Evolutionary conservation across 106 monocot species (phyloP).

Genomic region (Amphibolis antarctica): DNA sequence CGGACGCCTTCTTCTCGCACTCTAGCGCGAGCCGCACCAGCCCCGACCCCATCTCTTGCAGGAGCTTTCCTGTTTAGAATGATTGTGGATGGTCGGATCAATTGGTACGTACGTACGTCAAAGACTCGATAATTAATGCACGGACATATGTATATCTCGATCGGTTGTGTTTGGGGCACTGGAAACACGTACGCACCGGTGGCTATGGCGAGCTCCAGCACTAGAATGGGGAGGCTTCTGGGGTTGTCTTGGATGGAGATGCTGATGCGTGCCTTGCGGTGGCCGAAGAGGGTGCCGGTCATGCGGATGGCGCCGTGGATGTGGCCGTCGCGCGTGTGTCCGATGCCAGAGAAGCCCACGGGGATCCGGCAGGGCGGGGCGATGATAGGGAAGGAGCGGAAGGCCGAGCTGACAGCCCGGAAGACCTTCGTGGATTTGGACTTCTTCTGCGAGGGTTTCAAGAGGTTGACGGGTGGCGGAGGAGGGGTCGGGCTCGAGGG

Average conservation of each 20-base stretch:
- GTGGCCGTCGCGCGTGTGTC: conserved; percentile 35
- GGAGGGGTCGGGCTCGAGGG: background rate
- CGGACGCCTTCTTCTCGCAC: conserved; percentile 68
- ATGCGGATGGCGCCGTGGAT: conserved; percentile 59
- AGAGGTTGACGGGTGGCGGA: conserved; percentile 22
- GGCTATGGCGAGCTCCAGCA: conserved; percentile 57
- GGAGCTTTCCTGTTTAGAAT: conserved; percentile 39
- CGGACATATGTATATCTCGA: too few species aligned
- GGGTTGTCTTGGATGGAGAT: conserved; percentile 63
- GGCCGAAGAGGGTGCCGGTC: conserved; percentile 83
- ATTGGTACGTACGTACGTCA: too few species aligned
- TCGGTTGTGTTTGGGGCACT: too few species aligned
- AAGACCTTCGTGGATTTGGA: conserved; percentile 26
- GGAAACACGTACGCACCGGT: background rate
- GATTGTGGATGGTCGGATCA: background rate
- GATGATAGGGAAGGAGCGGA: conserved; percentile 89
- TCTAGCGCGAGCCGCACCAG: conserved; percentile 72
- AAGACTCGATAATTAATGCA: too few species aligned
- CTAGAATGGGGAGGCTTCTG: conserved; percentile 37
- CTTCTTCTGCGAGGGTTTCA: conserved; percentile 23
- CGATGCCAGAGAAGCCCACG: conserved; percentile 9
- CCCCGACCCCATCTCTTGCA: conserved; percentile 75
- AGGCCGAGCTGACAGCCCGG: conserved; percentile 60
- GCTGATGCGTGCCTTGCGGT: conserved; percentile 63
- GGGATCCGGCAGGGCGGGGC: conserved; percentile 48